Evolutionary conservation across 208 protist species (phyloP).

Genomic region (Leishmania braziliensis): DNA sequence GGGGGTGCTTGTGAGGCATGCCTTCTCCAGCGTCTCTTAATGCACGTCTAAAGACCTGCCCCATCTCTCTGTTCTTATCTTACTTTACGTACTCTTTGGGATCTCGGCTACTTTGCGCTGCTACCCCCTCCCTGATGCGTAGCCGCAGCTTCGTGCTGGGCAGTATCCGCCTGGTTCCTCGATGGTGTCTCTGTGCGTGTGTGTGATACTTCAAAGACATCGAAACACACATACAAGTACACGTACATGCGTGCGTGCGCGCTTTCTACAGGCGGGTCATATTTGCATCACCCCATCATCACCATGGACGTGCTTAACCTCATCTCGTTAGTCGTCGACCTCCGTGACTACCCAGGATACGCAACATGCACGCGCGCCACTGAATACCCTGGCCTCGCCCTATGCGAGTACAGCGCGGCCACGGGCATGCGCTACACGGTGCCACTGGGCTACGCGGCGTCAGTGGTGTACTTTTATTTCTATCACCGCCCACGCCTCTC

Average conservation of each 20-base stretch:
- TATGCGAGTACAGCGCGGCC: slow-evolving; percentile 59
- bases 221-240: background rate
- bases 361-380: slow-evolving; percentile 26
- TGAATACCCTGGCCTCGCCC: slow-evolving; percentile 40
- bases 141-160: background rate
- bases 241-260: background rate
- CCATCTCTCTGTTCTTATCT: background rate
- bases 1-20: background rate
- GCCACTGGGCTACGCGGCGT: slow-evolving; percentile 51
- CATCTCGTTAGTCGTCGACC: slow-evolving; percentile 9
- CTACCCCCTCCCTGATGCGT: background rate
- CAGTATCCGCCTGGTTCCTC: background rate
- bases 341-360: slow-evolving; percentile 68
- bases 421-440: slow-evolving; percentile 55
- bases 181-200: background rate
- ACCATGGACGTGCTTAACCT: slow-evolving; percentile 10
- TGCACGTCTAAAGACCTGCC: background rate
- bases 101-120: background rate
- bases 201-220: background rate
- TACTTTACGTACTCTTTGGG: background rate
- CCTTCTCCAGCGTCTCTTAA: background rate
- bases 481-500: slow-evolving; percentile 63
- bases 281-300: background rate
- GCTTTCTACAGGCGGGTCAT: background rate
- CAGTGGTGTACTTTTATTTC: slow-evolving; percentile 64